phyloP scores from a whole-genome alignment of 192 early-diverging fungal species.

The Coemansia sp. region DNA sequence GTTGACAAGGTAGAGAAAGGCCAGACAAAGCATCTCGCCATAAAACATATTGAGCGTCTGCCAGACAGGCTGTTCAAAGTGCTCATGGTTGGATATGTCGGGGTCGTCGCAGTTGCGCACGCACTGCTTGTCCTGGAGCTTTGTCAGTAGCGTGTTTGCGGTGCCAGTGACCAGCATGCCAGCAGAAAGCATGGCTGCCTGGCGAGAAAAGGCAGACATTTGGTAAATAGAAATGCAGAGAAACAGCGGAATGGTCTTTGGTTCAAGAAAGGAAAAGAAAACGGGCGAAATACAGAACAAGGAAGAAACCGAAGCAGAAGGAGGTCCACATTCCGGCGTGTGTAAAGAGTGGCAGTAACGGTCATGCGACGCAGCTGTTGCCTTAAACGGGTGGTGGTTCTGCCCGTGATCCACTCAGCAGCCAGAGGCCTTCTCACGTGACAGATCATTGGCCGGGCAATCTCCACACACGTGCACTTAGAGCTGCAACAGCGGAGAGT shows the following conservation, averaged over 20 bases:
- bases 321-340: neutral
- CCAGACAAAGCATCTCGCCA: slow-evolving; percentile 82
- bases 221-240: slow-evolving; percentile 7
- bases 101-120: slow-evolving; percentile 83
- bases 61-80: slow-evolving; percentile 97
- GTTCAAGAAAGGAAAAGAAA: slow-evolving; percentile 7
- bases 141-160: slow-evolving; percentile 78
- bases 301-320: neutral
- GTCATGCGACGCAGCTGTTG: neutral
- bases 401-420: neutral
- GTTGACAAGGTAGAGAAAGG: slow-evolving; percentile 60
- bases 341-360: neutral
- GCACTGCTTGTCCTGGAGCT: slow-evolving; percentile 90
- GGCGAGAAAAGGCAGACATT: slow-evolving; percentile 34
- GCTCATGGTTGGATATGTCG: slow-evolving; percentile 62
- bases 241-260: slow-evolving; percentile 8
- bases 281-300: neutral
- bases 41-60: slow-evolving; percentile 98
- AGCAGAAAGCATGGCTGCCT: slow-evolving; percentile 56
- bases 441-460: neutral
- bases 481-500: neutral
- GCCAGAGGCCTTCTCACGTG: neutral
- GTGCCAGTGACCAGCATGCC: slow-evolving; percentile 80
- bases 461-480: neutral
- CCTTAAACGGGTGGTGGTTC: neutral